Percentiles rank a stretch among this genome's conserved stretches.
Conservation (phyloP, 495 filamentous ascomycete genomes). For the Aspergillus bridgeri region DNA sequence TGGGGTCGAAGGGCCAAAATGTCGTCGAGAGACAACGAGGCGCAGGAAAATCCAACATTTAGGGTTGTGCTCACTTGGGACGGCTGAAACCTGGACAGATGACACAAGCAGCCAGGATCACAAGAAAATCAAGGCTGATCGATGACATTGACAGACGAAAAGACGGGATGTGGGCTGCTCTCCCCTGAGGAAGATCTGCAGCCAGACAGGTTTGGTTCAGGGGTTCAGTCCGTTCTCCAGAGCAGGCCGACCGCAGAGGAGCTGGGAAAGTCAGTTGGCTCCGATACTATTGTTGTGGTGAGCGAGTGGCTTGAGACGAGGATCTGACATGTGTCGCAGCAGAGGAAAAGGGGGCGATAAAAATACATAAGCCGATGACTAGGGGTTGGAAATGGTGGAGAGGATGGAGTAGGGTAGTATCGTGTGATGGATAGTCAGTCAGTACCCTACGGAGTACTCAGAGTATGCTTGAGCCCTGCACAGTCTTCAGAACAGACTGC, state of each 20-base stretch:
- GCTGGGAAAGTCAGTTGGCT: background rate
- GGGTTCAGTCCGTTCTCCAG: background rate
- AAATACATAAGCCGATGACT: background rate
- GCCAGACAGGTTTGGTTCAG: constrained; percentile 3
- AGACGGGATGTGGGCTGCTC: background rate
- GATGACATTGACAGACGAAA: background rate
- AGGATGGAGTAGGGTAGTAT: no score
- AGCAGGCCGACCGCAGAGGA: background rate
- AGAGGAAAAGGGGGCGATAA: background rate
- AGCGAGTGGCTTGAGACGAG: background rate
- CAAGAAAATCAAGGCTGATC: constrained; percentile 1
- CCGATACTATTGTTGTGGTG: background rate
- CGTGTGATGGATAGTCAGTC: no score
- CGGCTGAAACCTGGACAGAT: background rate
- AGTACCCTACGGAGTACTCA: no score
- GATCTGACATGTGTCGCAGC: background rate
- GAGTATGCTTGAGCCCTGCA: no score
- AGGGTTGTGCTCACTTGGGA: background rate
- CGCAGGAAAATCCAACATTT: background rate
- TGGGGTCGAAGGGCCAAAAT: background rate
- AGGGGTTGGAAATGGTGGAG: background rate
- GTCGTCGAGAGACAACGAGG: background rate
- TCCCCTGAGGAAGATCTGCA: constrained; percentile 9
- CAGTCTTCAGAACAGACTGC: no score
- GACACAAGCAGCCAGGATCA: background rate